Evolutionary conservation across 1,284 basidiomycete genomes (phyloP).

Genomic region (Salmacisia buchloeana): DNA sequence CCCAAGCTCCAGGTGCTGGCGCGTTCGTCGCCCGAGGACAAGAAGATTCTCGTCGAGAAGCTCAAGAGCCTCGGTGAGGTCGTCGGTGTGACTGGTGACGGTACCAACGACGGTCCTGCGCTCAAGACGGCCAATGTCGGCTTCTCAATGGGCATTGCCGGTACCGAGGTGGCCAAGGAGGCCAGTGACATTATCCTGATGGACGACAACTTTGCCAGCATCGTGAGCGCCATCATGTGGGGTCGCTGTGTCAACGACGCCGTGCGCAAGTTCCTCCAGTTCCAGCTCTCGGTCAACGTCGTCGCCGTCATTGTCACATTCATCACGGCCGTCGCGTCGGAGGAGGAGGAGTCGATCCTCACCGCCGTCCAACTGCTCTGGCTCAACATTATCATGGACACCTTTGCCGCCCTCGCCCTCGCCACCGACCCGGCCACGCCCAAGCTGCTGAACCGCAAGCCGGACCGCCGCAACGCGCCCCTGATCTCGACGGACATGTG

Average conservation of each 20-base stretch:
- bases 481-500: constrained; percentile 73
- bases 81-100: constrained; percentile 95
- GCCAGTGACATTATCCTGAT: constrained; percentile 98
- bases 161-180: constrained; percentile 97
- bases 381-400: constrained; percentile 93
- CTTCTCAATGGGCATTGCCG: constrained; percentile 83
- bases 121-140: constrained; percentile 65
- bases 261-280: constrained; percentile 95
- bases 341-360: constrained; percentile 72
- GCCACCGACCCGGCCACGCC: constrained; percentile 90
- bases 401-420: constrained; percentile 90
- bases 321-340: constrained; percentile 76
- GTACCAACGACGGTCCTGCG: constrained; percentile 95
- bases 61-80: constrained; percentile 83
- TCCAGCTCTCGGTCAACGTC: constrained; percentile 94
- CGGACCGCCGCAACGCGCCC: constrained; percentile 79
- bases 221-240: constrained; percentile 97
- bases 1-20: constrained; percentile 64
- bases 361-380: constrained; percentile 93
- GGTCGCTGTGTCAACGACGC: constrained; percentile 96
- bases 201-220: constrained; percentile 86
- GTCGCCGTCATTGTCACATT: constrained; percentile 93
- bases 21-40: constrained; percentile 95
- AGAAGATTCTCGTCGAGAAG: constrained; percentile 84
- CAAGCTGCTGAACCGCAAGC: constrained; percentile 75